Conservation (phyloP, 768 basidiomycete genomes). For the Pilatotrama ljubarskyi region DNA sequence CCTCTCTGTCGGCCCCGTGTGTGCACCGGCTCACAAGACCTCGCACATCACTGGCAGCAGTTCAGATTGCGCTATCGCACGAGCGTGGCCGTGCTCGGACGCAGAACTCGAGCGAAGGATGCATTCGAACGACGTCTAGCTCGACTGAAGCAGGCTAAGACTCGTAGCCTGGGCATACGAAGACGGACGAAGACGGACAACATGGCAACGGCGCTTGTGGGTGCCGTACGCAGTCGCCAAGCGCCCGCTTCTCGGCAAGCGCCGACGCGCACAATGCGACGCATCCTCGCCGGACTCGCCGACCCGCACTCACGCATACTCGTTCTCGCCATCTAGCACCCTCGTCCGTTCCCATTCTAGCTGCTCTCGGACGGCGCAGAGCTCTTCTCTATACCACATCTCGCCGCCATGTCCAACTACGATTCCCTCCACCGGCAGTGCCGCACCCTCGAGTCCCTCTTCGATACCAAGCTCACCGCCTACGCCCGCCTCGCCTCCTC, state of each 20-base stretch:
- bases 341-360: neutral
- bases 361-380: neutral
- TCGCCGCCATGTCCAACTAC: constrained; percentile 66
- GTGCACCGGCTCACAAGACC: neutral
- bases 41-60: neutral
- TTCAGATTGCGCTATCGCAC: neutral
- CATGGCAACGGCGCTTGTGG: neutral
- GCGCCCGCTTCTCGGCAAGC: constrained; percentile 2
- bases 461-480: constrained; percentile 87
- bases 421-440: constrained; percentile 91
- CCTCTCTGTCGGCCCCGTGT: neutral
- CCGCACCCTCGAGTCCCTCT: constrained; percentile 88
- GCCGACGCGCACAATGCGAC: constrained; percentile 4
- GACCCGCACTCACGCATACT: neutral
- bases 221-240: neutral
- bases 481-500: constrained; percentile 84
- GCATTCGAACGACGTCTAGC: neutral
- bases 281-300: neutral
- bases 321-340: neutral
- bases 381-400: neutral
- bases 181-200: neutral
- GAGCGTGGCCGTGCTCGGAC: neutral
- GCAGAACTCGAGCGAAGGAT: neutral
- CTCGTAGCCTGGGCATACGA: neutral
- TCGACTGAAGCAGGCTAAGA: neutral